A percentile compares a stretch with the other conserved stretches of the same genome.
phyloP scores from a whole-genome alignment of 1,284 basidiomycete species.

The Melanopsichium pennsylvanicum region DNA sequence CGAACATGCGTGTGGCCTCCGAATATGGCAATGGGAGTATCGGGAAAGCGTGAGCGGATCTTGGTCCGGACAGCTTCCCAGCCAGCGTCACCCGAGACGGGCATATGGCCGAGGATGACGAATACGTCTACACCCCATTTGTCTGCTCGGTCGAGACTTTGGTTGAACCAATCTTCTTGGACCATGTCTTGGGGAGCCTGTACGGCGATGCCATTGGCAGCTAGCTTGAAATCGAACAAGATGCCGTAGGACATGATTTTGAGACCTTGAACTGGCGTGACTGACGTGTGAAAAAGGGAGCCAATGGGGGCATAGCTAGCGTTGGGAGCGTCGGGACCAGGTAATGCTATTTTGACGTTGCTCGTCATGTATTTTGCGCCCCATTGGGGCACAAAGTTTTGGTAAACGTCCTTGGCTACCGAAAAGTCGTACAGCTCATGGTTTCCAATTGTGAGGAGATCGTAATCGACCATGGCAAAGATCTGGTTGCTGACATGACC shows the following conservation, averaged over 20 bases:
- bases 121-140: slow-evolving; percentile 57
- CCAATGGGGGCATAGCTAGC: slow-evolving; percentile 51
- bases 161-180: slow-evolving; percentile 60
- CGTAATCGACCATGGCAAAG: slow-evolving; percentile 78
- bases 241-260: slow-evolving; percentile 61
- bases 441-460: slow-evolving; percentile 84
- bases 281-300: slow-evolving; percentile 47
- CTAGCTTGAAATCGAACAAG: slow-evolving; percentile 59
- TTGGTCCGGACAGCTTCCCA: slow-evolving; percentile 55
- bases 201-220: slow-evolving; percentile 49
- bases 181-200: slow-evolving; percentile 59
- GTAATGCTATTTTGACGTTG: slow-evolving; percentile 56
- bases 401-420: slow-evolving; percentile 79
- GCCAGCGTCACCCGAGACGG: slow-evolving; percentile 53
- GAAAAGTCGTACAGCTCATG: slow-evolving; percentile 85
- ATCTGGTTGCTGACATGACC: slow-evolving; percentile 61
- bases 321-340: slow-evolving; percentile 20
- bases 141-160: slow-evolving; percentile 45
- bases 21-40: slow-evolving; percentile 56
- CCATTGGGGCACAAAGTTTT: slow-evolving; percentile 76
- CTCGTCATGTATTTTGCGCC: slow-evolving; percentile 53
- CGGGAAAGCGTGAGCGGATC: slow-evolving; percentile 57
- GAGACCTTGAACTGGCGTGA: slow-evolving; percentile 50
- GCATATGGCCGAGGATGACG: slow-evolving; percentile 63
- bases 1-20: slow-evolving; percentile 63